phyloP scores from a whole-genome alignment of 2,329 filamentous ascomycete species.

The Cylindrodendrum hubeiense region DNA sequence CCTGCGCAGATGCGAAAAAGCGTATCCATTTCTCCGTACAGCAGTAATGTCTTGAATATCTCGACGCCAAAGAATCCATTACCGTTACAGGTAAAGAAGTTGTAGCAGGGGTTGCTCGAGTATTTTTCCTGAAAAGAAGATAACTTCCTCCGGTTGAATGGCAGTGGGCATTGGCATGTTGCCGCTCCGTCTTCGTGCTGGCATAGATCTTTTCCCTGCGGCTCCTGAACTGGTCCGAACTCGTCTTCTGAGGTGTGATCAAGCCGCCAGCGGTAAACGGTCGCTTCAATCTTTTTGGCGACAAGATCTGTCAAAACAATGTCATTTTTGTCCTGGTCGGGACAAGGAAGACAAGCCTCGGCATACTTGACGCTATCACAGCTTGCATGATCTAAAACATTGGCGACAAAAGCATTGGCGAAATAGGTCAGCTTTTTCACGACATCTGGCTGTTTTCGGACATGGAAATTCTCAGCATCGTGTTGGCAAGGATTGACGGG shows the following conservation, averaged over 20 bases:
- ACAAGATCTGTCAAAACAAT: not conserved
- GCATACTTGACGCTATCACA: not conserved
- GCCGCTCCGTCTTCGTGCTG: not conserved
- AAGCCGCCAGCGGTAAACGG: constrained; percentile 10
- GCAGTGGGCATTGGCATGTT: constrained; percentile 4
- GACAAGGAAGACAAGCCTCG: not conserved
- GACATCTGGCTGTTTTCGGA: not conserved
- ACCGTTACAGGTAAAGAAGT: not conserved
- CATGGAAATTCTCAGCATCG: constrained; percentile 23
- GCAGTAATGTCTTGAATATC: constrained; percentile 7
- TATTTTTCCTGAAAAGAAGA: not conserved
- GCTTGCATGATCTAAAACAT: constrained; percentile 8
- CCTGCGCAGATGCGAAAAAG: not conserved
- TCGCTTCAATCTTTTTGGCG: constrained; percentile 6
- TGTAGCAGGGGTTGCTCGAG: not conserved
- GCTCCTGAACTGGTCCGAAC: not conserved
- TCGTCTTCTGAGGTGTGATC: not conserved
- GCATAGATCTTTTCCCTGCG: not conserved
- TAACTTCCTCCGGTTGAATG: constrained; percentile 1
- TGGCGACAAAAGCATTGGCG: constrained; percentile 9
- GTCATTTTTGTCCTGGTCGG: not conserved
- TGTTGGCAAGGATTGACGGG: constrained; percentile 22
- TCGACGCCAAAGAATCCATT: not conserved
- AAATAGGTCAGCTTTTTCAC: constrained; percentile 15
- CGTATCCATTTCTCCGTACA: constrained; percentile 8